These are phyloP conservation scores for Neurospora tetrasperma DNA, from an alignment of 495 filamentous ascomycete genomes.

Conservation along the genomic window DNA sequence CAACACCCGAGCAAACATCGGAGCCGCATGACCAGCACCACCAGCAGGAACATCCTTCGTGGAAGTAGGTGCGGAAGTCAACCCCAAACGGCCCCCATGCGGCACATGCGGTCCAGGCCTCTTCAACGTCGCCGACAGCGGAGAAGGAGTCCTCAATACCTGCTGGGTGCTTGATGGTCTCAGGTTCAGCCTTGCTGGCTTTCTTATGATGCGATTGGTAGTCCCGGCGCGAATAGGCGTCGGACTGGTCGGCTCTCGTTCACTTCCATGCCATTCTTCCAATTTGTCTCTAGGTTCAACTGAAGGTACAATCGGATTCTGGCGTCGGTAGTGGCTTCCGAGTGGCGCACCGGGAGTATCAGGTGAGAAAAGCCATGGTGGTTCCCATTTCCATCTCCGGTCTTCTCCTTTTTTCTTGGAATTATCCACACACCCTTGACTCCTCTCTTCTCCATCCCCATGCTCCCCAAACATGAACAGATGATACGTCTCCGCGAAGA, in stretches of 20 bases:
- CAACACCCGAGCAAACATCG: not conserved
- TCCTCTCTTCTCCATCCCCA: not conserved
- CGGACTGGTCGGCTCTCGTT: not conserved
- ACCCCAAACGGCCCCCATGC: too few relatives aligned
- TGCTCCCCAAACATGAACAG: not conserved
- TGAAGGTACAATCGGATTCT: not conserved
- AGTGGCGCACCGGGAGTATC: not conserved
- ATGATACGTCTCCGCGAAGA: not conserved
- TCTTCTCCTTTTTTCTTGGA: accelerated
- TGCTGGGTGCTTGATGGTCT: not conserved
- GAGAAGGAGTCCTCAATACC: not conserved
- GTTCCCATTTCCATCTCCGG: not conserved
- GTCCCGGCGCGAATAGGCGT: accelerated
- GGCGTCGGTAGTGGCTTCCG: not conserved
- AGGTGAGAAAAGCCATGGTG: not conserved
- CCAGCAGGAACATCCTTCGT: not conserved
- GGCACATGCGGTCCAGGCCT: not conserved
- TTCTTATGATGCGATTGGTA: accelerated
- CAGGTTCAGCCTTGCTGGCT: not conserved
- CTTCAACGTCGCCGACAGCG: not conserved
- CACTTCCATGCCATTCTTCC: not conserved
- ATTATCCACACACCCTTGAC: not conserved
- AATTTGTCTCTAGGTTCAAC: not conserved
- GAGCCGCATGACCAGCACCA: not conserved
- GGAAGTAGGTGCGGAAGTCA: too few relatives aligned